Evolutionary conservation across 176 grass and related monocot species (phyloP), one percentile per base, ranked within the genome.

Genomic region (Avena insularis): DNA sequence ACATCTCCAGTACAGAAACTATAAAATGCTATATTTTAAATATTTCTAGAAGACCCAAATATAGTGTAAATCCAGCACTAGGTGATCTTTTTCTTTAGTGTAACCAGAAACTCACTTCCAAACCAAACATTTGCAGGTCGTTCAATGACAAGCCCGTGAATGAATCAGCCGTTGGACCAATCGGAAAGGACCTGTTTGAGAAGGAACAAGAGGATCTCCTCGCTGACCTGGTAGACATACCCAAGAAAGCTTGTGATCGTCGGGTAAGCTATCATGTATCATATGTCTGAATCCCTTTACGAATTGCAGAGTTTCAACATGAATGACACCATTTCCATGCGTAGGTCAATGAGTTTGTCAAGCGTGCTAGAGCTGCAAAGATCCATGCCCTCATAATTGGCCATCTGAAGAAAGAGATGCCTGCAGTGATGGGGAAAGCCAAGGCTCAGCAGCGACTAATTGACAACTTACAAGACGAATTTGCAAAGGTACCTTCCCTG

Each of bases 321-420:
- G 40, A 82, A 56, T 61, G 46, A 0, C 16, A 6, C 60, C 31
- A 11, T 53, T 82, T 81, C 33, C 25, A 57, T 31, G 48, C 43
- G 0, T 59, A 98, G 96, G 87, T 95, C 31, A 98, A 94, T 55
- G 96, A 98, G 46, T 98, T 95, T 91, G 93, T 98, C n/a, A 98
- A 98, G 68, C 92, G 92, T 19, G 96, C 96, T 40, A 91, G 92
- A 88, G 88, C 93, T 79, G 93, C 92, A 16, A 95, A 94, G 79
- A 92, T 95, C 56, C 96, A 98, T 87, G 92, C 96, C 71, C 91
- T 94, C 65, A 94, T 98, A 88, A 90, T 98, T 53, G 90, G 92
- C 59, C 96, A 98, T 59, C 87, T 98, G 25, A 98, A 84, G 79
- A 95, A 92, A 51, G 88, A 95, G 72, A 98, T 98, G 93, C 96